Conservation (phyloP, 169 alveolate species). For the Cryptosporidium tyzzeri region DNA sequence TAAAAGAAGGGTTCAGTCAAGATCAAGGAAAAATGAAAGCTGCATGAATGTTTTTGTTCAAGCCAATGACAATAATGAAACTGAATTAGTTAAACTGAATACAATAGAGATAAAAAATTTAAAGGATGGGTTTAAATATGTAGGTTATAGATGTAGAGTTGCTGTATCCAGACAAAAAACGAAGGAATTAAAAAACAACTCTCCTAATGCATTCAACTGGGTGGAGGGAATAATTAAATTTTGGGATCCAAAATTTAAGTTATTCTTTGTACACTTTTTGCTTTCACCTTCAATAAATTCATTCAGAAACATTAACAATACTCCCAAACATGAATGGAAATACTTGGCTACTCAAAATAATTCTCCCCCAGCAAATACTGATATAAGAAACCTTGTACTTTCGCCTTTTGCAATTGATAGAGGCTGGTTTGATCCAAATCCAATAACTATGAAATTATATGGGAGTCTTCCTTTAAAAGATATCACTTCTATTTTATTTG, state of each 20-base stretch:
- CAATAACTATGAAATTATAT: constrained; percentile 39
- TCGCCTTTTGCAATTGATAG: constrained; percentile 76
- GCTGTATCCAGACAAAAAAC: constrained; percentile 51
- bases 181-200: constrained; percentile 7
- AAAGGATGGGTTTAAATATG: constrained; percentile 65
- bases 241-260: constrained; percentile 70
- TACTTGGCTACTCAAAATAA: constrained; percentile 47
- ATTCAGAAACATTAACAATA: not conserved
- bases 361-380: constrained; percentile 41
- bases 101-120: constrained; percentile 30
- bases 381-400: constrained; percentile 11
- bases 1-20: not conserved
- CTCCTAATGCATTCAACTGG: constrained; percentile 51
- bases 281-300: constrained; percentile 26
- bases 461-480: constrained; percentile 23
- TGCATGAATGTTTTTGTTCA: constrained; percentile 42
- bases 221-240: constrained; percentile 65
- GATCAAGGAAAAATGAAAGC: constrained; percentile 8
- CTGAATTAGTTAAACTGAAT: constrained; percentile 4
- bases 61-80: constrained; percentile 3
- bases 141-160: constrained; percentile 64
- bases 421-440: constrained; percentile 74
- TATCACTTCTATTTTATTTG: not conserved
- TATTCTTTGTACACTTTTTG: constrained; percentile 59
- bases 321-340: constrained; percentile 45